Base-by-base conservation (phyloP, 305 asterid species). In the Rubia tinctorum region DNA sequence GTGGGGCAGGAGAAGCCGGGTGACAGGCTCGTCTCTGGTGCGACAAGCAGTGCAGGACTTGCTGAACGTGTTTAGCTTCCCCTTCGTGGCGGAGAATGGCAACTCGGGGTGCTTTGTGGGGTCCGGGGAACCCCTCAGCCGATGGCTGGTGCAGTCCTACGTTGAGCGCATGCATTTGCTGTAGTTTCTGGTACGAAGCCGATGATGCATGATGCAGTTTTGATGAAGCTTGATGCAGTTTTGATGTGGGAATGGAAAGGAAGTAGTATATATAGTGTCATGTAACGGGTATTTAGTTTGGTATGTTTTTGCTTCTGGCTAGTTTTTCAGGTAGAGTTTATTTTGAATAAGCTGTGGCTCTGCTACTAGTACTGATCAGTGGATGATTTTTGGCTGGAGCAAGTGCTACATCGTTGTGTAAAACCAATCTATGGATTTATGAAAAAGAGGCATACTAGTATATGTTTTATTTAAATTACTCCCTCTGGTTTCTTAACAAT, bases 121-220 rank as follows among this genome's bases (percentile, higher is more conserved):
- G 53, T 89, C 91, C 14, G 99, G 99, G 10, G 96, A 94, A 88
- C 81, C 93, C 59, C 96, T 94, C 37, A 88, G 80, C 64, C 78
- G 84, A 55, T 94, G 99, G 98, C 75, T 94, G 86, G 84, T 85
- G n/a, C 91, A 92, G 75, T 81, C 98, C 20, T 94, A 72, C 30
- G 96, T 94, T 1, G 99, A 94, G 74, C 79, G 99, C 80, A 94
- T 94, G 99, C 99, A 94, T 86, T 77, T 94, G 88, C 81, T 94
- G 49, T 94, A 87, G 87, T 30, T 68, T 71, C 76, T 5, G 23
- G 61, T 71, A 20, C 6, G 61, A 60, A 68, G 76, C n/a, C n/a
- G n/a, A n/a, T n/a, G n/a, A n/a, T n/a, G n/a, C n/a, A n/a, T n/a
- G n/a, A n/a, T n/a, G n/a, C n/a, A n/a, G n/a, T n/a, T n/a, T 1